These are phyloP conservation scores for Nyctanthes arbortristis DNA, from an alignment of 257 asterid species.

Conservation along the genomic window DNA sequence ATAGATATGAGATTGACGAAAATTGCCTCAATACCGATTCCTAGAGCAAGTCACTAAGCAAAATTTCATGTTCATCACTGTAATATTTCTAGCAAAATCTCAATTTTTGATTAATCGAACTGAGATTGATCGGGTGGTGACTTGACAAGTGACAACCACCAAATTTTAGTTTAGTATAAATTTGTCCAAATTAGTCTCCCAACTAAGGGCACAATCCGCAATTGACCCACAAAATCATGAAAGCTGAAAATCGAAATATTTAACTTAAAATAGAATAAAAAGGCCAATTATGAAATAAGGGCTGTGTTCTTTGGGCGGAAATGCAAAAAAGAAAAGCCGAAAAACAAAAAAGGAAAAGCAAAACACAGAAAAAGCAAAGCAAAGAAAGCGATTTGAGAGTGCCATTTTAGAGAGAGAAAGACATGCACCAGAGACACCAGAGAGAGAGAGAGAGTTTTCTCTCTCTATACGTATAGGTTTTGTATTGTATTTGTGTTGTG, in stretches of 20 bases:
- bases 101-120: no score
- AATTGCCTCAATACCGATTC: no score
- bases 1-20: no score
- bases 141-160: no score
- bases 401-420: conserved; percentile 6
- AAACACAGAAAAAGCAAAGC: conserved; percentile 27
- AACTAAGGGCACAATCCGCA: conserved; percentile 29
- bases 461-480: no score
- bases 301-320: conserved; percentile 23
- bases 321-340: conserved; percentile 30
- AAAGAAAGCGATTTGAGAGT: conserved; percentile 62
- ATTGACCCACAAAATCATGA: conserved; percentile 17
- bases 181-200: conserved; percentile 13
- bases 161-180: not conserved
- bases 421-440: not conserved
- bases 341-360: conserved; percentile 17
- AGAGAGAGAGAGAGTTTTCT: conserved; percentile 29
- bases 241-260: conserved; percentile 3
- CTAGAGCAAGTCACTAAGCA: no score
- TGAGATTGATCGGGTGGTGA: no score
- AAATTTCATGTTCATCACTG: no score
- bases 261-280: conserved; percentile 11
- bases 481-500: no score
- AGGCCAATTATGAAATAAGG: not conserved
- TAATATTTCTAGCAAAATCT: no score